Percentiles rank a stretch among this genome's conserved stretches.
Evolutionary conservation across 225 moss, liverwort and hornwort genomes (phyloP).

Genomic region (Sphagnum contortum): DNA sequence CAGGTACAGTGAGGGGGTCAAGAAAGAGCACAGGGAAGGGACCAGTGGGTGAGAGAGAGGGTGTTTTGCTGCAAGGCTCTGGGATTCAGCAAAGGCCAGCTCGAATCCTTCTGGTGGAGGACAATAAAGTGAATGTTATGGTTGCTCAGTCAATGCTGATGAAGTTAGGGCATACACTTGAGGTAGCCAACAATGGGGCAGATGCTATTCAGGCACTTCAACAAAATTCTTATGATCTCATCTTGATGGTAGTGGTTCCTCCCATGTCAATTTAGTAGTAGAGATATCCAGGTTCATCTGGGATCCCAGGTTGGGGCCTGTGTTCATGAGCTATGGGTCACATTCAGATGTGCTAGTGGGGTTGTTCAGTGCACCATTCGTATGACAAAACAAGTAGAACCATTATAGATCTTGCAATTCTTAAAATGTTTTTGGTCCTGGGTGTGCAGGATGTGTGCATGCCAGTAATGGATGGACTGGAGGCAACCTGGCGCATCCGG

Average conservation of each 20-base stretch:
- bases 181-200: conserved; percentile 75
- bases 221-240: conserved; percentile 47
- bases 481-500: conserved; percentile 41
- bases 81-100: conserved; percentile 10
- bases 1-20: too few species aligned
- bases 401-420: too few species aligned
- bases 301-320: too few species aligned
- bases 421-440: too few species aligned
- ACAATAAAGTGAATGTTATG: conserved; percentile 80
- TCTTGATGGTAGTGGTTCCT: conserved; percentile 49
- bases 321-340: too few species aligned
- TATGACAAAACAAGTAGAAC: too few species aligned
- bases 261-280: too few species aligned
- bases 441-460: conserved; percentile 42
- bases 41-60: conserved; percentile 2
- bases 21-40: conserved; percentile 5
- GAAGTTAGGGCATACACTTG: conserved; percentile 66
- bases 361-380: too few species aligned
- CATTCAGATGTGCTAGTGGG: too few species aligned
- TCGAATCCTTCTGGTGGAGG: conserved; percentile 38
- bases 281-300: too few species aligned
- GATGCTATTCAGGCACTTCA: conserved; percentile 62
- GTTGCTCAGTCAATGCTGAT: conserved; percentile 81
- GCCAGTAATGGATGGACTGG: conserved; percentile 53
- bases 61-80: neutral